These are phyloP conservation scores for Phoma sp. DNA, from an alignment of 2,329 filamentous ascomycete species.

Conservation along the genomic window DNA sequence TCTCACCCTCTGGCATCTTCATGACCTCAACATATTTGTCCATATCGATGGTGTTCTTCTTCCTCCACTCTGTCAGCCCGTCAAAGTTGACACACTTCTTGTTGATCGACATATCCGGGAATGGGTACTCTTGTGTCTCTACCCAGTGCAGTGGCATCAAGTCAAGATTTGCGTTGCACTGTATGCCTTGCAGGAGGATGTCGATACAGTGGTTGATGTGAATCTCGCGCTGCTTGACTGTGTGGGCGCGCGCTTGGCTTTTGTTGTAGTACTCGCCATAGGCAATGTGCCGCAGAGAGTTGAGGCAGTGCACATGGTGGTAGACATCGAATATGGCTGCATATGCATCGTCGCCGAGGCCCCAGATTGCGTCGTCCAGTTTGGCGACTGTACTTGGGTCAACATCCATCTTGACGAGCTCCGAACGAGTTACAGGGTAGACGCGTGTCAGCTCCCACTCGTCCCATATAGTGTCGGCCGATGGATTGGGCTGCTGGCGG, in stretches of 20 bases:
- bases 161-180: slow-evolving; percentile 22
- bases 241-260: slow-evolving; percentile 12
- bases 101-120: slow-evolving; percentile 22
- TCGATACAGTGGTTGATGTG: slow-evolving; percentile 23
- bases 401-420: slow-evolving; percentile 16
- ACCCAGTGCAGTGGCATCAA: slow-evolving; percentile 24
- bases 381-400: slow-evolving; percentile 13
- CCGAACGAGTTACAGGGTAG: slow-evolving; percentile 12
- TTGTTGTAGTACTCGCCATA: slow-evolving; percentile 22
- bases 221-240: slow-evolving; percentile 19
- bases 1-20: slow-evolving; percentile 14
- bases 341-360: slow-evolving; percentile 21
- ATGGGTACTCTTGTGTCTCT: slow-evolving; percentile 17
- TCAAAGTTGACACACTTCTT: slow-evolving; percentile 26
- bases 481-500: slow-evolving; percentile 16
- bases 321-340: slow-evolving; percentile 23
- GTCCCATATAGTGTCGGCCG: slow-evolving; percentile 19
- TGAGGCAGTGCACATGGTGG: slow-evolving; percentile 25
- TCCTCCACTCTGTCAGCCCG: slow-evolving; percentile 23
- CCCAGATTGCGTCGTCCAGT: slow-evolving; percentile 14
- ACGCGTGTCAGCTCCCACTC: slow-evolving; percentile 24
- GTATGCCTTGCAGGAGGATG: slow-evolving; percentile 19
- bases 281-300: slow-evolving; percentile 18
- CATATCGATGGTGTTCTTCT: slow-evolving; percentile 25
- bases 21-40: slow-evolving; percentile 27